Percentiles rank a stretch among this genome's conserved stretches.
phyloP scores from a whole-genome alignment of 805 yeast species.

The Lipomyces spencermartinsiae region DNA sequence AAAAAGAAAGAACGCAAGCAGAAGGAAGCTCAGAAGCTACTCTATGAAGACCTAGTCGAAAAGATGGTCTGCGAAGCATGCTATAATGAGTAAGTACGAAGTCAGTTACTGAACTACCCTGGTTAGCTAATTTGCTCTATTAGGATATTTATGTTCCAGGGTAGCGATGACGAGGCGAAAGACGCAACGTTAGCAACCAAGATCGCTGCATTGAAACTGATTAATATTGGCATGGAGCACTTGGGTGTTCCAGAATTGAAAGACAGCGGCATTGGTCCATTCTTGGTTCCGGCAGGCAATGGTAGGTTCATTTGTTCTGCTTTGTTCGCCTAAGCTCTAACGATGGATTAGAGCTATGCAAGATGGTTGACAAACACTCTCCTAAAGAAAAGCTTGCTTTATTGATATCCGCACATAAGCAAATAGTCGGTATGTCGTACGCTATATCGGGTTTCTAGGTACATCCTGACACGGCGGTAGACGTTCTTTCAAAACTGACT shows the following conservation, averaged over 20 bases:
- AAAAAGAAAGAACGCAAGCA: conserved; percentile 43
- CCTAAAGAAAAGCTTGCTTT: conserved; percentile 48
- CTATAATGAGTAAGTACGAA: conserved; percentile 38
- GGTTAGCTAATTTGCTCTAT: neutral
- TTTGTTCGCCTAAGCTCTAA: conserved; percentile 5
- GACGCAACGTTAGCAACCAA: conserved; percentile 42
- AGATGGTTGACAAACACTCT: conserved; percentile 43
- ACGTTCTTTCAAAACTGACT: conserved; percentile 22
- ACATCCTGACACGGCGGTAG: conserved; percentile 5
- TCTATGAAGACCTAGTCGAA: conserved; percentile 47
- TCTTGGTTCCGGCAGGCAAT: conserved; percentile 32
- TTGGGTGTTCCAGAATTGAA: conserved; percentile 43
- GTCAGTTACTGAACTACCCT: neutral
- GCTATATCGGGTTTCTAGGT: neutral
- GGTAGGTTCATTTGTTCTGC: conserved; percentile 13
- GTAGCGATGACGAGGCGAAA: conserved; percentile 43
- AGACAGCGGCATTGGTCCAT: conserved; percentile 22
- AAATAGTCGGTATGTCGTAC: conserved; percentile 43
- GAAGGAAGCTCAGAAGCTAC: conserved; percentile 40
- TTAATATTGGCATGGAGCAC: conserved; percentile 43
- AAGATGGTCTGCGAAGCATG: conserved; percentile 47
- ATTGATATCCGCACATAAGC: conserved; percentile 47
- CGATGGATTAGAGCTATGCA: conserved; percentile 24
- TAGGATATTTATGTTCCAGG: conserved; percentile 46
- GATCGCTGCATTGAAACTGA: conserved; percentile 42